Evolutionary conservation across 1,139 yeast genomes (phyloP).

Genomic region (Meyerozyma sp.): DNA sequence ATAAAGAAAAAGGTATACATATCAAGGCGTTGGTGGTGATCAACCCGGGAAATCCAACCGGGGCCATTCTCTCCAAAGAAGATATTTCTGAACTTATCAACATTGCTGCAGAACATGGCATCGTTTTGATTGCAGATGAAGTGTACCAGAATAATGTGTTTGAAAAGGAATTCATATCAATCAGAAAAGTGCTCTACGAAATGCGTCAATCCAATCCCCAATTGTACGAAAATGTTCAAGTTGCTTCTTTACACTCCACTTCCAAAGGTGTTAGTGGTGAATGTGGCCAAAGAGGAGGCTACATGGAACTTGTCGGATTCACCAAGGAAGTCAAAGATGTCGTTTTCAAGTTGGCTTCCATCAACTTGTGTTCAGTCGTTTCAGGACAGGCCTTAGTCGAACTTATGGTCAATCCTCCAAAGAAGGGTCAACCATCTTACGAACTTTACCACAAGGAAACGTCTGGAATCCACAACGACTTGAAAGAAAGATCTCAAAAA

Average conservation of each 20-base stretch:
- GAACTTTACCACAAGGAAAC: slow-evolving; percentile 62
- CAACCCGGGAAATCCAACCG: slow-evolving; percentile 98
- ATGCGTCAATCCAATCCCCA: slow-evolving; percentile 51
- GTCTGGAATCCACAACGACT: slow-evolving; percentile 51
- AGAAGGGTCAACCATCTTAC: slow-evolving; percentile 69
- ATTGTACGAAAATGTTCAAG: slow-evolving; percentile 65
- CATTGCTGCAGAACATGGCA: slow-evolving; percentile 77
- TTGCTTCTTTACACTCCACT: slow-evolving; percentile 91
- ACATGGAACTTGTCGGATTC: slow-evolving; percentile 90
- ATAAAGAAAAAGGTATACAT: slow-evolving; percentile 49
- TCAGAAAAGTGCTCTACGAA: slow-evolving; percentile 62
- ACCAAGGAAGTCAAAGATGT: slow-evolving; percentile 61
- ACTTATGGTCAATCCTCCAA: slow-evolving; percentile 90
- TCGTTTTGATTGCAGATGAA: slow-evolving; percentile 94
- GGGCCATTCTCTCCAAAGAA: slow-evolving; percentile 63
- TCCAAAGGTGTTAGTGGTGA: slow-evolving; percentile 97
- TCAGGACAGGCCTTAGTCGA: slow-evolving; percentile 92
- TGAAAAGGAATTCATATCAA: slow-evolving; percentile 58
- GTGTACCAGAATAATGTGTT: slow-evolving; percentile 93
- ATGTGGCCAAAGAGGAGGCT: slow-evolving; percentile 99
- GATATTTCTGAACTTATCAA: slow-evolving; percentile 67
- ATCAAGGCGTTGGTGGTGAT: slow-evolving; percentile 85
- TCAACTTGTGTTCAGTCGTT: slow-evolving; percentile 88
- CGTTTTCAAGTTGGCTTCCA: slow-evolving; percentile 79
- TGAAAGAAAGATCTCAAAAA: slow-evolving; percentile 56